Conservation (phyloP, 192 early-diverging fungal genomes). For the Coemansia sp. region DNA sequence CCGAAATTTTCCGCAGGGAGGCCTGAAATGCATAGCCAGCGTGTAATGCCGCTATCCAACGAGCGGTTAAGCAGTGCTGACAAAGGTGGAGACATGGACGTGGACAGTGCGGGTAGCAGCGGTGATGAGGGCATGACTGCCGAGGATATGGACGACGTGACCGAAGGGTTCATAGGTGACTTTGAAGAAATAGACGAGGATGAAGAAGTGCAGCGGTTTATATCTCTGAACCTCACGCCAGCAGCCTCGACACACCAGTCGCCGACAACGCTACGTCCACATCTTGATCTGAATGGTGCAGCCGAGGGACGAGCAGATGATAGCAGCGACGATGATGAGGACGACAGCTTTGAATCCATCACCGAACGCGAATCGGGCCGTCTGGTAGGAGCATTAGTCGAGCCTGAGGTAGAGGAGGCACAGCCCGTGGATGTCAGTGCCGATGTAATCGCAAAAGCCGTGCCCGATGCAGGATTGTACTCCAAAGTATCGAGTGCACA, state of each 20-base stretch:
- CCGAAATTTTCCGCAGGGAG: background rate
- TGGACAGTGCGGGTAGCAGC: background rate
- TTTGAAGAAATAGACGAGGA: slow-evolving; percentile 51
- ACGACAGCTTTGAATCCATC: slow-evolving; percentile 35
- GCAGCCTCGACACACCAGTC: slow-evolving; percentile 25
- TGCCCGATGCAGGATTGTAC: background rate
- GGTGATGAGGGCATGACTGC: slow-evolving; percentile 8
- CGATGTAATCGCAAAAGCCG: background rate
- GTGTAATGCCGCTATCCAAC: background rate
- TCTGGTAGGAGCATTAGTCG: background rate
- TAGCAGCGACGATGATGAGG: slow-evolving; percentile 32
- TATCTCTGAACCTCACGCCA: slow-evolving; percentile 44
- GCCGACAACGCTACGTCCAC: slow-evolving; percentile 8
- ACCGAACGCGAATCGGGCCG: slow-evolving; percentile 3
- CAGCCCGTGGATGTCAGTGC: background rate
- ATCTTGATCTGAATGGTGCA: background rate
- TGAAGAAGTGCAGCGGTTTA: slow-evolving; percentile 45
- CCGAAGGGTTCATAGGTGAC: slow-evolving; percentile 28
- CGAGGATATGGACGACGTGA: slow-evolving; percentile 10
- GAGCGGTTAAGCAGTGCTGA: background rate
- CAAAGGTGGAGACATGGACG: background rate
- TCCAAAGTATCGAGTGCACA: background rate
- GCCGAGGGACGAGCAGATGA: background rate
- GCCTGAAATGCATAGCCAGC: background rate
- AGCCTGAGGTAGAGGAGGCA: background rate